These are phyloP conservation scores for Annulohypoxylon maeteangense DNA, from an alignment of 495 filamentous ascomycete genomes.

Conservation along the genomic window DNA sequence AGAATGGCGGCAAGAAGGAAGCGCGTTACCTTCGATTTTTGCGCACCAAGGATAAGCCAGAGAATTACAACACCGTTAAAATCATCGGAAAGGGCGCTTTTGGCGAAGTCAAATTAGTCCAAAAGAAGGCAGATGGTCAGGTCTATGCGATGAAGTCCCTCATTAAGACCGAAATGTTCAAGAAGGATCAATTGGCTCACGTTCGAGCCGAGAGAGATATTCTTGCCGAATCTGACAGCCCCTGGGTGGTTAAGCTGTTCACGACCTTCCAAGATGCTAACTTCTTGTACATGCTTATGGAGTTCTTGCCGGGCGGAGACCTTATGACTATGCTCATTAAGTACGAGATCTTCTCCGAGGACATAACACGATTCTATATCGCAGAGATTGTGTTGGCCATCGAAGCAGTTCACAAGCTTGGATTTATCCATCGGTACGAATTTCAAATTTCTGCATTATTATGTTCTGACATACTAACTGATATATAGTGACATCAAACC, in stretches of 20 bases:
- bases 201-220: conserved; percentile 98
- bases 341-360: conserved; percentile 99
- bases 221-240: conserved; percentile 96
- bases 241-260: conserved; percentile 97
- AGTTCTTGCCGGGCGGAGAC: conserved; percentile 97
- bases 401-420: conserved; percentile 96
- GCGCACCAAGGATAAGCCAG: conserved; percentile 87
- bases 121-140: conserved; percentile 94
- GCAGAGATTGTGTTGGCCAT: conserved; percentile 97
- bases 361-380: conserved; percentile 99
- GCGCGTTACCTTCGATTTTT: conserved; percentile 93
- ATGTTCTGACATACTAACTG: conserved; percentile 21
- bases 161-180: conserved; percentile 99
- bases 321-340: conserved; percentile 99
- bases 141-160: conserved; percentile 98
- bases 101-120: conserved; percentile 96
- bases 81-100: conserved; percentile 99
- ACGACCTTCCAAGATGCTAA: conserved; percentile 96
- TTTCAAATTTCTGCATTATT: not conserved
- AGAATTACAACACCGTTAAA: conserved; percentile 95
- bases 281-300: conserved; percentile 99
- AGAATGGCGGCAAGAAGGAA: conserved; percentile 82
- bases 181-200: conserved; percentile 99
- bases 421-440: conserved; percentile 95
- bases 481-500: conserved; percentile 92